These are phyloP conservation scores for Chlorella sp. DNA, from an alignment of 139 green algal species.

Conservation along the genomic window DNA sequence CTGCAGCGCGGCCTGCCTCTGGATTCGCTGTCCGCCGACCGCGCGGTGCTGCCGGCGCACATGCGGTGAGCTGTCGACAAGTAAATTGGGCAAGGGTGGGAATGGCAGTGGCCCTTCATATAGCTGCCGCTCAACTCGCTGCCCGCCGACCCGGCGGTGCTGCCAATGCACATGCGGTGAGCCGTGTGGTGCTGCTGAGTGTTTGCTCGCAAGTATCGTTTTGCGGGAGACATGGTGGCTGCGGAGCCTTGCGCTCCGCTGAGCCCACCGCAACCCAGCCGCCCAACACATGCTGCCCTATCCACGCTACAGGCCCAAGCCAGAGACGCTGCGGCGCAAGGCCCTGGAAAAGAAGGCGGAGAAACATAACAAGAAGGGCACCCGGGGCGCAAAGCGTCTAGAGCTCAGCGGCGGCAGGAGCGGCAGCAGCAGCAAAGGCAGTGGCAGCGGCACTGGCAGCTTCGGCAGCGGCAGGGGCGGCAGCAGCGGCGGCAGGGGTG, in stretches of 20 bases:
- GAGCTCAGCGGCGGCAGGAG: conserved; percentile 24
- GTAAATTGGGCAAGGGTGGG: too few relatives aligned
- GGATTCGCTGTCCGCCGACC: conserved; percentile 70
- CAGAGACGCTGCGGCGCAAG: conserved; percentile 44
- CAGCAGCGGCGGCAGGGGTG: background rate
- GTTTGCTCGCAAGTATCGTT: too few relatives aligned
- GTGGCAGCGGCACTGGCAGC: background rate
- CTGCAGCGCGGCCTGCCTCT: conserved; percentile 71
- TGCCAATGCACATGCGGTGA: too few relatives aligned
- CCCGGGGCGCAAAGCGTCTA: conserved; percentile 46
- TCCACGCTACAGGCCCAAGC: conserved; percentile 55
- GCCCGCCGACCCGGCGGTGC: too few relatives aligned
- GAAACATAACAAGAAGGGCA: conserved; percentile 22
- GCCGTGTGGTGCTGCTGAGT: too few relatives aligned
- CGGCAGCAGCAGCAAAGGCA: conserved; percentile 2
- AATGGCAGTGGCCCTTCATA: too few relatives aligned
- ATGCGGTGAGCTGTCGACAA: conserved; percentile 39
- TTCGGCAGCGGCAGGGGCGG: background rate
- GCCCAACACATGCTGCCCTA: too few relatives aligned
- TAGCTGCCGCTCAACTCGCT: too few relatives aligned
- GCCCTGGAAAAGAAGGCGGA: conserved; percentile 38
- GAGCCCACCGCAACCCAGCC: too few relatives aligned
- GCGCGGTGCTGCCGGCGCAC: conserved; percentile 61
- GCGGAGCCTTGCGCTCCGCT: too few relatives aligned
- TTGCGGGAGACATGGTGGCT: too few relatives aligned